These are phyloP conservation scores for Pyropia yezoensis DNA, from an alignment of 23 red algal genomes.

Conservation along the genomic window DNA sequence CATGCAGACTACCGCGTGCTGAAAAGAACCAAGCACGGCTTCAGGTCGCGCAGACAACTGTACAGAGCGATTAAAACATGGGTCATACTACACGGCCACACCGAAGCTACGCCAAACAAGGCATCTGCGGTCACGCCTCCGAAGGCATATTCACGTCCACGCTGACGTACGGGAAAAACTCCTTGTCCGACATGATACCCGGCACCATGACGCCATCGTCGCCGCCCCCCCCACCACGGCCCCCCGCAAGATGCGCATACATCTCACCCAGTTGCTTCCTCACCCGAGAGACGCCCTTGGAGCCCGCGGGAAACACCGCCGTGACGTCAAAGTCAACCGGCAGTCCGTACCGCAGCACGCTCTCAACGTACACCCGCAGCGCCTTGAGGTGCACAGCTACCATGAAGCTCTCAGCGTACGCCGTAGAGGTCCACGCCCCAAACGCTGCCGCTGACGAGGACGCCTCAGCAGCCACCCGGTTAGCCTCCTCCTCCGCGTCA, in stretches of 20 bases:
- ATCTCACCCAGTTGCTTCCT: constrained; percentile 44
- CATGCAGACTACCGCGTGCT: too few relatives aligned
- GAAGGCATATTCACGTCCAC: constrained; percentile 14
- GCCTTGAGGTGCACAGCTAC: constrained; percentile 84
- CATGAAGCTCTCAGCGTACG: constrained; percentile 75
- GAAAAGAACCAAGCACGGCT: too few relatives aligned
- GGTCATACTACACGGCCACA: too few relatives aligned
- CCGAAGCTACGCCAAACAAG: too few relatives aligned
- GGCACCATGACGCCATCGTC: constrained; percentile 58
- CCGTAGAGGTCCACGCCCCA: constrained; percentile 59
- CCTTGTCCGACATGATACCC: constrained; percentile 50
- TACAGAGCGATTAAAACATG: too few relatives aligned
- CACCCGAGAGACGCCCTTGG: constrained; percentile 37
- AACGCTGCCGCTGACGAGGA: constrained; percentile 23
- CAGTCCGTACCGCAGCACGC: constrained; percentile 93
- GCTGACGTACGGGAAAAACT: constrained; percentile 74
- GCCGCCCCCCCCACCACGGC: constrained; percentile 31
- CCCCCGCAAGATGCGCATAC: constrained; percentile 64
- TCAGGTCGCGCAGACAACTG: too few relatives aligned
- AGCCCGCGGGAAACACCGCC: constrained; percentile 29
- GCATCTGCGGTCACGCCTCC: too few relatives aligned
- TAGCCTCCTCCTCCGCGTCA: constrained; percentile 34
- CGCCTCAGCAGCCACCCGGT: constrained; percentile 36
- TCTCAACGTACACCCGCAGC: constrained; percentile 88
- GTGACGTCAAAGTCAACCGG: constrained; percentile 78